Base-by-base conservation (phyloP, 352 stramenopile genomes). In the Phytopythium vexans region DNA sequence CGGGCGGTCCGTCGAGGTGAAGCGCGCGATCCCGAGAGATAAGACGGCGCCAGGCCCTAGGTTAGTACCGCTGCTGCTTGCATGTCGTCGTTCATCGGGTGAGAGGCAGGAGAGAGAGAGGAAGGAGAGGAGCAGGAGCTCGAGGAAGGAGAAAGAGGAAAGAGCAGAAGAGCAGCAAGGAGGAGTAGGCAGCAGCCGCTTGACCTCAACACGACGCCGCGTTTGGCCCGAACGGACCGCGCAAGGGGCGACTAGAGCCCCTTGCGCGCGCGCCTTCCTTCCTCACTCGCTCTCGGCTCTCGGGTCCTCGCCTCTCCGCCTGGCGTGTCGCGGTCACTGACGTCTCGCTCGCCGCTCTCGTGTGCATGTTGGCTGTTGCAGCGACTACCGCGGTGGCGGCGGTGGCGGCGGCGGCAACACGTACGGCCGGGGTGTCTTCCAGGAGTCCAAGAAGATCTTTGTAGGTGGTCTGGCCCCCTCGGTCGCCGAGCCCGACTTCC, bases 371-470 rank as follows among this genome's bases (percentile, higher is more conserved):
- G 48, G 21, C 21, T 58, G 43, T 55, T 70, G 41, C 71, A 80
- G 71, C 60, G 68, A 81, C 8, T 69, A 68, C 14, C 71, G 71
- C 35, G 51, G 57, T 32, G 62, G 64, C 27, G 60, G 60, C 41
- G 44, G 64, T 32, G 59, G 68, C 34, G 60, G 60, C 33, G 46
- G 47, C 49, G 40, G 42, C 36, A 36, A 36, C 35, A 7, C 47
- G 8, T 49, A 54, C 41, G 64, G 60, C 32, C 35, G 54, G 38
- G 62, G 70, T 9, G 40, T 56, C 51, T 81, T 69, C 41, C 69
- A 54, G 32, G 88, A 97, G 59, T 82, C 77, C 46, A 95, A 95
- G 64, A 98, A 98, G 72, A 91, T 98, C 53, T 98, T 98, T 58
- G 91, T 97, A 7, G 92, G 92, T 32, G 92, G 92, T 16, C 64